Base-by-base conservation (phyloP, 441 rosid species). In the Pelargonium myrrhifolium region DNA sequence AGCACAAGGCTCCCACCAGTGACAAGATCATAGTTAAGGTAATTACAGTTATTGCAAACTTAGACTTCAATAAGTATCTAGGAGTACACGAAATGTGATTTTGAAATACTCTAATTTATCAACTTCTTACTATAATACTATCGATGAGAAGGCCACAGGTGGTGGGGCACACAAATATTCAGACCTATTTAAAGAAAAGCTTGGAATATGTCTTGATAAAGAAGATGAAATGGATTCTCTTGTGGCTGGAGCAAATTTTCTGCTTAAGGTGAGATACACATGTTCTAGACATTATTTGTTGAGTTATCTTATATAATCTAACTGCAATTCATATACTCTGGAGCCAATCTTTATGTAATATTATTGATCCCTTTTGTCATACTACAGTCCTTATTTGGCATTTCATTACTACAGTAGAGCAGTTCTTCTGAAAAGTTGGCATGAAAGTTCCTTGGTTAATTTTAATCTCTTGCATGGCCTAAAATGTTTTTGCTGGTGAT, bases 201-300 rank as follows among this genome's bases (percentile, higher is more conserved):
- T 94, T 51, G 98, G 97, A 7, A 85, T 90, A 74, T 85, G 90
- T 80, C 87, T 94, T 69, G 99, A 94, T 72, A 94, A 94, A 79
- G 99, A 94, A 82, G 99, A 90, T 82, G 99, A 94, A 80, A 94
- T 94, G 99, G 82, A 89, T 69, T 92, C 97, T 67, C 98, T 94
- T 75, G 99, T 94, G 59, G 87, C 95, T 37, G 98, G 99, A 71
- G 98, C 99, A 69, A 90, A 94, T 82, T 92, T 94, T 81, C 81
- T 95, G 76, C 99, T 92, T 45, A 94, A 94, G 93, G 98, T 94
- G 69, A 17, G 66, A 20, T 64, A 53, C 14, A 39, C 61, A 21
- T 47, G 17, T 59, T 24, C 35, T 14, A 5, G n/a, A 42, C 6
- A 26, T 6, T 53, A 9, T 20, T 47, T 17, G 59, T 53, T 20